Evolutionary conservation across 2,329 filamentous ascomycete genomes (phyloP), one percentile per base, ranked within the genome.

Genomic region (Apiospora pterosperma): DNA sequence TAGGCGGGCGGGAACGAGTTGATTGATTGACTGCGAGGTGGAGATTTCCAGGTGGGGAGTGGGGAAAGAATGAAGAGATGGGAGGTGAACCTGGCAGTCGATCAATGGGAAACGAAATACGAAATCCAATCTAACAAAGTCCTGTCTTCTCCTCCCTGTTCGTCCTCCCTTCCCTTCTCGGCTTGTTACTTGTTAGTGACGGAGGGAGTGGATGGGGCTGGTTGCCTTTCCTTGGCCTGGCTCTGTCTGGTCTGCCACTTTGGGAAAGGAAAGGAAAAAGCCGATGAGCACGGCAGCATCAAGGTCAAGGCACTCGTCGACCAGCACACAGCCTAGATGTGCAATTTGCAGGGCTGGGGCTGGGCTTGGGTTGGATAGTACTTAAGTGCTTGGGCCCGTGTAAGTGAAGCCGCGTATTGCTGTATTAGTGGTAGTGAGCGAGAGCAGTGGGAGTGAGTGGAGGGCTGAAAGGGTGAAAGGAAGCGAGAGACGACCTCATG

Each of bases 91-190:
- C 48, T 55, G 48, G 48, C 28, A 55, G 48, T n/a, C 48, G 48
- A 55, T 55, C 48, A 55, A 55, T 55, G 48, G 48, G 48, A 55
- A 55, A 55, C 48, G n/a, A n/a, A n/a, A n/a, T n/a, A n/a, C n/a
- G 25, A 55, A 55, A 52, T n/a, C 48, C 48, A 55, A 34, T 55
- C 48, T 55, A 55, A 55, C 31, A 55, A 55, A 55, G 28, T 55
- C 48, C 48, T 28, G 16, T 34, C 48, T 25, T 52, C 16, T 55
- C 28, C 48, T 28, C 34, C 28, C 48, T 28, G 28, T 55, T 55
- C 28, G 48, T 55, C 28, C 48, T 55, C 48, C 28, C 28, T 34
- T 55, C 48, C 48, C 48, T 55, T 34, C 28, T 16, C 19, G 48
- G 48, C 16, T 11, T 34, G 48, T 55, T 12, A 34, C 48, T 10